A percentile compares a stretch with the other conserved stretches of the same genome.
These are phyloP conservation scores for Boletales sp. DNA, from an alignment of 768 basidiomycete genomes.

Conservation along the genomic window DNA sequence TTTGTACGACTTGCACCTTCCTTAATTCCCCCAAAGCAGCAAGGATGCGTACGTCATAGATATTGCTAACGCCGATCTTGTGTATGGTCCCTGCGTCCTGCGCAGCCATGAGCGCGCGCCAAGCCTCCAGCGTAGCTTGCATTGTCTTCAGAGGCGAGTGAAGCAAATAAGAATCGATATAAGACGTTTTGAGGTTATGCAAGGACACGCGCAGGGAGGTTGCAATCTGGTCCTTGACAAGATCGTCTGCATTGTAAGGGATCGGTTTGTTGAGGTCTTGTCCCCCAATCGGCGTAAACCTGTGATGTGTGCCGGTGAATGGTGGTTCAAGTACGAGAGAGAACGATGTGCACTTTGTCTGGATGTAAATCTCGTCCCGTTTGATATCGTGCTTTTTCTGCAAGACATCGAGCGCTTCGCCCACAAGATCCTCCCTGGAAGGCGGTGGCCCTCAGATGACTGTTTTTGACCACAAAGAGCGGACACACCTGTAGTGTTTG, in stretches of 20 bases:
- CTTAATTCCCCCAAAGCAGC: constrained; percentile 48
- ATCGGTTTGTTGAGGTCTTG: constrained; percentile 69
- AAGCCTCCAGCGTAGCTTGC: constrained; percentile 64
- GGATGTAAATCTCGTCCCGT: constrained; percentile 70
- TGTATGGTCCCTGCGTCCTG: constrained; percentile 64
- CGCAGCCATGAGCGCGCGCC: constrained; percentile 55
- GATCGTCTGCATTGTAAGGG: constrained; percentile 60
- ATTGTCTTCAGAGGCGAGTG: constrained; percentile 68
- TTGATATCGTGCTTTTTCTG: constrained; percentile 55
- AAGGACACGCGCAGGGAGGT: constrained; percentile 64
- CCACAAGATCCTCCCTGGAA: constrained; percentile 74
- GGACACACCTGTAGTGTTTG: constrained; percentile 62
- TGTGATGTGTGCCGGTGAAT: constrained; percentile 25
- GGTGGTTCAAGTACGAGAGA: background rate
- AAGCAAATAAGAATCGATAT: constrained; percentile 75
- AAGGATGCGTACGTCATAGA: constrained; percentile 61
- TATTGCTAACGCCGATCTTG: constrained; percentile 74
- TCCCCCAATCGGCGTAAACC: constrained; percentile 71
- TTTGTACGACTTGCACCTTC: constrained; percentile 73
- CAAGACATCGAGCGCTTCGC: constrained; percentile 61
- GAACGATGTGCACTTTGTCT: constrained; percentile 61
- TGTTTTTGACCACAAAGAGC: background rate
- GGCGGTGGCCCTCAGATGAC: too few relatives aligned
- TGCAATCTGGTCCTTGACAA: constrained; percentile 56
- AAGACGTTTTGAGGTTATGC: constrained; percentile 63